Evolutionary conservation across 495 filamentous ascomycete species (phyloP), one percentile per base, ranked within the genome.

Genomic region (Elaphomyces granulatus): DNA sequence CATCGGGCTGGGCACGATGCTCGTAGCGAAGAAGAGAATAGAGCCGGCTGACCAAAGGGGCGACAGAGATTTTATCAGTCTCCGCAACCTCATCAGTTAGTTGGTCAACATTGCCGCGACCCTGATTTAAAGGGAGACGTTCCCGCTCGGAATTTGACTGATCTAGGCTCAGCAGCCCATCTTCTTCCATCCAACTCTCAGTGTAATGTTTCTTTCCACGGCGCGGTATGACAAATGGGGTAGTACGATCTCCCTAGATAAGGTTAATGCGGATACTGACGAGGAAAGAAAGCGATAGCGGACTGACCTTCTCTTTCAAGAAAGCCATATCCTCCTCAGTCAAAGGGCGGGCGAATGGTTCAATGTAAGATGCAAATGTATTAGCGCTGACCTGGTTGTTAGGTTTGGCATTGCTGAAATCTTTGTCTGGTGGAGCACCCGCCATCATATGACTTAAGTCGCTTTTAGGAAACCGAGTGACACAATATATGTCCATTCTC

Each of bases 241-340:
- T 77, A 6, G 72, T 54, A 15, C 92, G 78, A 58, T 99, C 86
- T 36, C 86, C 87, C 64, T 74, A 34, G 15, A 36, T 7, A 26
- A n/a, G n/a, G 49, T 55, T 28, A 53, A 45, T 47, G 3, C 36
- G 15, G 2, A 18, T 14, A 32, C 26, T 15, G n/a, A n/a, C n/a
- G n/a, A n/a, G n/a, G n/a, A 32, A 8, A 16, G 23, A 20, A 18
- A 21, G 16, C 17, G 21, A 15, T 12, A 16, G 26, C 15, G 17
- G 35, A 53, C 63, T 53, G 44, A 73, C 72, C 40, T 83, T 71
- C 57, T 99, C 90, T 46, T 83, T 77, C 17, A 99, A 59, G 56
- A 94, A 99, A 1, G 84, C 86, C 32, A 94, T 76, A 55, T 99
- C 90, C 53, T 99, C 92, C 53, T 99, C 92, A 10, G 76, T 84